Base-by-base conservation (phyloP, 306 rosid species). In the Casuarina cunninghamiana region DNA sequence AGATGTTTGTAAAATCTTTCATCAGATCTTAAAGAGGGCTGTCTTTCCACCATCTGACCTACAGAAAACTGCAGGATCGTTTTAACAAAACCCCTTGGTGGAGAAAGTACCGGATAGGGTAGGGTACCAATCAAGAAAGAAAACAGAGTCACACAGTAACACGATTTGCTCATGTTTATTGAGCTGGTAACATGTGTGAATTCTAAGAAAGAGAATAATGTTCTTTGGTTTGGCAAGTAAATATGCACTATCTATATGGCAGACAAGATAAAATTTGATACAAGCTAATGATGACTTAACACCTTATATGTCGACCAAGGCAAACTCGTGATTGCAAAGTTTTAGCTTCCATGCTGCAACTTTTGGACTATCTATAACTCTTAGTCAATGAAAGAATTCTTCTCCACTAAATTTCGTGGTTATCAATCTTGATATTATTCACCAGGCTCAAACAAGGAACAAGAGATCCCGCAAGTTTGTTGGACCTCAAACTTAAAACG, bases 371-470 rank as follows among this genome's bases (percentile, higher is more conserved):
- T 73, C 58, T 57, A 75, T 53, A 79, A 58, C 48, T 71, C 73
- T 75, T 6, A 77, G 75, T 55, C 60, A 66, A 60, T 41, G 70
- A 71, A 17, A 68, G 51, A 71, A 53, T 37, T 69, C 17, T 71
- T 77, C 49, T 55, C 46, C 61, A 60, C 54, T 58, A 72, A 74
- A 72, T 72, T 78, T 48, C 54, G 53, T 66, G 78, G 39, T n/a
- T 26, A 26, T 26, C 32, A 26, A 1, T 26, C 32, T 26, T 26
- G 32, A 26, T 26, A 1, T 26, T 26, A 26, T 26, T 26, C 32
- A 26, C 32, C 32, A 26, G 32, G 32, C 32, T 26, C 32, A 26
- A 26, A 26, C 32, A 26, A 26, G 32, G 32, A 26, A 26, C 32
- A 26, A 26, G 32, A 1, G 32, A 26, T 26, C 32, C 26, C 12